These are phyloP conservation scores for Eremothecium coryli DNA, from an alignment of 1,139 yeast genomes.

Conservation along the genomic window DNA sequence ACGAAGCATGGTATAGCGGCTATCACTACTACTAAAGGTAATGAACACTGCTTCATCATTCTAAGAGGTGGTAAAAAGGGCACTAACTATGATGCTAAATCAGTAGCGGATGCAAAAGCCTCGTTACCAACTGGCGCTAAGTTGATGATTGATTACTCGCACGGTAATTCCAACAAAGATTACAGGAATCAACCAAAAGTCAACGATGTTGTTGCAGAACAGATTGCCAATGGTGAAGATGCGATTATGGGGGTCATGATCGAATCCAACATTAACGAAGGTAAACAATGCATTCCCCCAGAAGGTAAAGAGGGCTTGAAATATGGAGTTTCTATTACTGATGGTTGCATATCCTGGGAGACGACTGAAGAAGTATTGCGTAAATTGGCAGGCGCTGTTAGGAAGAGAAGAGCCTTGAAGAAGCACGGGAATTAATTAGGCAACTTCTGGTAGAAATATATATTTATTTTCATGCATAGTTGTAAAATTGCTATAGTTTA, in stretches of 20 bases:
- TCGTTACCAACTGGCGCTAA: slow-evolving; percentile 43
- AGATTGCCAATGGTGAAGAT: slow-evolving; percentile 71
- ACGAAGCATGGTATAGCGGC: slow-evolving; percentile 96
- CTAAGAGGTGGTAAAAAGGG: slow-evolving; percentile 93
- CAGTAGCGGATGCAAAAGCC: slow-evolving; percentile 68
- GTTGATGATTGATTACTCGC: slow-evolving; percentile 94
- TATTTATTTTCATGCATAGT: not conserved
- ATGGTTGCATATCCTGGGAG: slow-evolving; percentile 93
- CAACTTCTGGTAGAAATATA: not conserved
- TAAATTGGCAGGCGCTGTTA: slow-evolving; percentile 73
- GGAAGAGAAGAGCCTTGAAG: slow-evolving; percentile 52
- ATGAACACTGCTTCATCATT: slow-evolving; percentile 79
- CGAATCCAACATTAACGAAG: slow-evolving; percentile 87
- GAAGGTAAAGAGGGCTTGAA: slow-evolving; percentile 67
- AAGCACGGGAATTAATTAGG: slow-evolving; percentile 9
- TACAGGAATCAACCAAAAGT: slow-evolving; percentile 92
- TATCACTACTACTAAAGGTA: slow-evolving; percentile 91
- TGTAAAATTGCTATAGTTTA: not conserved
- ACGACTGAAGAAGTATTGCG: slow-evolving; percentile 72
- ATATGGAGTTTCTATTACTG: slow-evolving; percentile 95
- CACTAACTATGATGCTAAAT: slow-evolving; percentile 78
- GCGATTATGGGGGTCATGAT: slow-evolving; percentile 89
- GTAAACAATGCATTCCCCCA: slow-evolving; percentile 76
- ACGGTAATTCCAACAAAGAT: slow-evolving; percentile 92
- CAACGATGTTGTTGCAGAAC: slow-evolving; percentile 67